These are phyloP conservation scores for Trichothecium roseum DNA, from an alignment of 2,329 filamentous ascomycete genomes.

Conservation along the genomic window DNA sequence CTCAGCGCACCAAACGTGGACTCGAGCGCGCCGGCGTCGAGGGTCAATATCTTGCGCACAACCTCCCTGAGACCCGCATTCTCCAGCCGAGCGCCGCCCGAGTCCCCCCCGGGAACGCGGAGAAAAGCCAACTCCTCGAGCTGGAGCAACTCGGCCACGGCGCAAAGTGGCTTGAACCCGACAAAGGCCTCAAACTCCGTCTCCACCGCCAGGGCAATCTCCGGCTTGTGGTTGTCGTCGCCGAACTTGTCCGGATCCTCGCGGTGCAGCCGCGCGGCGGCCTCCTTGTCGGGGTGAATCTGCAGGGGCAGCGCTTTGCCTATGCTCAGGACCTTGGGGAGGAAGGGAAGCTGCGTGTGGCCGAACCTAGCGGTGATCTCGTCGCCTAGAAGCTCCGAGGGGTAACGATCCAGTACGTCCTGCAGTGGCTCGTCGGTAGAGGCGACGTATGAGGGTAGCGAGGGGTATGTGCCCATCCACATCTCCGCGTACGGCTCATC, in stretches of 20 bases:
- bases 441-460: slow-evolving; percentile 54
- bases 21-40: slow-evolving; percentile 28
- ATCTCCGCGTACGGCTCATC: slow-evolving; percentile 52
- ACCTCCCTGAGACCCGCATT: slow-evolving; percentile 39
- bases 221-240: slow-evolving; percentile 69
- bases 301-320: slow-evolving; percentile 65
- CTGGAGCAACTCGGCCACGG: slow-evolving; percentile 49
- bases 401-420: slow-evolving; percentile 51
- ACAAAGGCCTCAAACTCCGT: slow-evolving; percentile 66
- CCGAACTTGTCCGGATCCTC: slow-evolving; percentile 55
- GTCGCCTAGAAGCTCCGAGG: slow-evolving; percentile 53
- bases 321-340: slow-evolving; percentile 70
- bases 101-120: slow-evolving; percentile 7
- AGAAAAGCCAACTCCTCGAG: slow-evolving; percentile 22
- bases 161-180: slow-evolving; percentile 57
- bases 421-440: slow-evolving; percentile 53
- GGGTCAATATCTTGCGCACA: slow-evolving; percentile 41
- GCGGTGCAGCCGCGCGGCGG: slow-evolving; percentile 53
- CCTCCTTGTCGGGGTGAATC: slow-evolving; percentile 60
- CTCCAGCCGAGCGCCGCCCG: slow-evolving; percentile 22
- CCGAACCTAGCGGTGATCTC: slow-evolving; percentile 51
- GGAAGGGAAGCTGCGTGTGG: slow-evolving; percentile 52
- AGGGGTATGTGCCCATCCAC: slow-evolving; percentile 72
- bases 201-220: slow-evolving; percentile 60
- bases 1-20: slow-evolving; percentile 10